Conservation (phyloP, 2,329 filamentous ascomycete species). For the Dactylellina drechsleri region DNA sequence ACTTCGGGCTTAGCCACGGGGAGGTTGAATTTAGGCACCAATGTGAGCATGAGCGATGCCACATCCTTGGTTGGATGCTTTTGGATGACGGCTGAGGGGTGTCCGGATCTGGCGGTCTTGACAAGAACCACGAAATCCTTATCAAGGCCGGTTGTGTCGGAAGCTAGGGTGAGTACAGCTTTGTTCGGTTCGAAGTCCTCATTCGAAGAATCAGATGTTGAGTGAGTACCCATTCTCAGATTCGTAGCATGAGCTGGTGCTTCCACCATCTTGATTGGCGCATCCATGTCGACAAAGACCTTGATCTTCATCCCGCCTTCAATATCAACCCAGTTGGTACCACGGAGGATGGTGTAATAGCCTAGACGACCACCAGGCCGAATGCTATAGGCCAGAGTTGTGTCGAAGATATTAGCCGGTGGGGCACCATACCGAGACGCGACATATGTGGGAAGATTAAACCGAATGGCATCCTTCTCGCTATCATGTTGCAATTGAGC, state of each 20-base stretch:
- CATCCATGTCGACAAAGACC: constrained; percentile 70
- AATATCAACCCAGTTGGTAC: constrained; percentile 55
- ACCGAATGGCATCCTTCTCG: constrained; percentile 73
- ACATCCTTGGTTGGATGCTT: constrained; percentile 72
- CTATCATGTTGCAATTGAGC: constrained; percentile 78
- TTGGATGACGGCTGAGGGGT: constrained; percentile 74
- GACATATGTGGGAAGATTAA: constrained; percentile 75
- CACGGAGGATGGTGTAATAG: constrained; percentile 24
- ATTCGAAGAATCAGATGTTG: constrained; percentile 57
- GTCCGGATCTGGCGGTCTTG: constrained; percentile 65
- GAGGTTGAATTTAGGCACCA: constrained; percentile 76
- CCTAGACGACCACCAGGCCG: constrained; percentile 21
- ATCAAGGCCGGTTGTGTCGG: constrained; percentile 67
- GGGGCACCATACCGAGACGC: constrained; percentile 73
- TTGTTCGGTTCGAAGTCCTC: constrained; percentile 66
- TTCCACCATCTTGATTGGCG: constrained; percentile 68
- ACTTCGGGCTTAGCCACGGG: constrained; percentile 70
- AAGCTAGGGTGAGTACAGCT: constrained; percentile 71
- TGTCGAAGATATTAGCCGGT: constrained; percentile 61
- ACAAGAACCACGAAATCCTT: constrained; percentile 75
- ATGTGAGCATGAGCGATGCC: constrained; percentile 74
- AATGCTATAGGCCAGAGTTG: constrained; percentile 34
- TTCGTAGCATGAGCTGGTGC: constrained; percentile 76
- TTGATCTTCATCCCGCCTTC: constrained; percentile 67
- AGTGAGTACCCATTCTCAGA: constrained; percentile 72